Evolutionary conservation across 371 early-diverging fungal species (phyloP), one percentile per base, ranked within the genome.

Genomic region (Lichtheimia corymbifera): DNA sequence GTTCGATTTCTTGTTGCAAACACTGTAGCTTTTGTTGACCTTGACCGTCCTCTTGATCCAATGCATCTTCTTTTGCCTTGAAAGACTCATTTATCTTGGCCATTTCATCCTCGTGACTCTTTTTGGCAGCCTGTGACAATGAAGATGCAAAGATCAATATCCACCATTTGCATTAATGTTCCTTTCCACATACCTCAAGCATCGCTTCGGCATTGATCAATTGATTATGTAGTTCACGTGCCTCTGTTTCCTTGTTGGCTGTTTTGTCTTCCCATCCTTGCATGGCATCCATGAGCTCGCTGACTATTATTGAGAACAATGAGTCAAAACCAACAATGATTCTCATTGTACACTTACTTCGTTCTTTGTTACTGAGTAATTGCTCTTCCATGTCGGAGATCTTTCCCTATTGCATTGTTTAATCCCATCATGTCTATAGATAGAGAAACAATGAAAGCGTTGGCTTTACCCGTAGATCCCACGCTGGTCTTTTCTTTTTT

Each of bases 201-300:
- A 69, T 68, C 7, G 62, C 65, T 64, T 88, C 69, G 1, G 84
- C 58, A 20, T 84, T 82, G 11, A 64, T 55, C 50, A 88, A 70
- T 53, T 85, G 70, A 50, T 74, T 70, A 15, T 71, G 44, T 4
- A 83, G 79, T 35, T 81, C 73, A 35, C 69, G 55, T 51, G 87
- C 82, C 58, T 89, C 84, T 13, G 72, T 67, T 60, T 88, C 88
- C 57, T 88, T 88, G 28, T 63, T 68, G 3, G 73, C 72, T 7
- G 90, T 80, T 14, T 76, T 77, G 27, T 66, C 70, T 64, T 89
- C 79, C n/a, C 88, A 68, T 20, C 68, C 76, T 22, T 67, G 44
- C 17, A 83, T 74, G 47, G 82, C 73, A 5, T 74, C 49, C 30
- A 83, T 73, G 7, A 90, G 56, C 55, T 88, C 82, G n/a, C 63